Evolutionary conservation across 371 early-diverging fungal species (phyloP), one percentile per base, ranked within the genome.

Genomic region (Conidiobolus incongruus): DNA sequence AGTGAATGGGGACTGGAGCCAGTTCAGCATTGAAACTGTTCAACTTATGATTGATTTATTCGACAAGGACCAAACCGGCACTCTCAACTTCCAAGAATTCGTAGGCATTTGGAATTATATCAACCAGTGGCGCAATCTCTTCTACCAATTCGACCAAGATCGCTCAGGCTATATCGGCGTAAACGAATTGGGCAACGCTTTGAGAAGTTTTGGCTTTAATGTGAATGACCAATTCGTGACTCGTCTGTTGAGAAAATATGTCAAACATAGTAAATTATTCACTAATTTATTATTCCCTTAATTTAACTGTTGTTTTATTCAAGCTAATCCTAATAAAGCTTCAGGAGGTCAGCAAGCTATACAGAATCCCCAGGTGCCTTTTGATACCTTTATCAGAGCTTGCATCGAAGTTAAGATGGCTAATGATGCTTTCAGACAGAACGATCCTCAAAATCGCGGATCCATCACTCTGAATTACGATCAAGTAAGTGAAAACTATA

Each of bases 21-120:
- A 56, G 2, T 58, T 58, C 39, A 58, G 54, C 48, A 44, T 52
- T 22, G 57, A 59, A 20, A 62, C 62, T 0, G 56, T 62, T 4
- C 53, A 56, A 7, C 21, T 62, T 50, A 50, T 62, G 52, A 51
- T 62, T 43, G 52, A 70, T 47, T 53, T 77, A 54, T 77, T 72
- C 28, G 75, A 74, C 42, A 40, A 46, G 44, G 64, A 60, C 40
- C 59, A 59, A 23, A 55, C 45, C 29, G 81, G 83, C 15, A 72
- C 68, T 11, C 70, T 83, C 40, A 56, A 66, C 32, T 81, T 81
- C 52, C 68, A 77, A 46, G 84, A 86, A 46, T 86, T 86, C 54
- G 50, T 65, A 51, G 77, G 77, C 12, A 56, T 86, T 33, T 75
- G 72, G 72, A 60, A 61, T 45, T 75, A 75, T 47, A 72, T 75